A percentile compares a stretch with the other conserved stretches of the same genome.
Evolutionary conservation across 1,284 basidiomycete species (phyloP).

Genomic region (Vanrija sp.): DNA sequence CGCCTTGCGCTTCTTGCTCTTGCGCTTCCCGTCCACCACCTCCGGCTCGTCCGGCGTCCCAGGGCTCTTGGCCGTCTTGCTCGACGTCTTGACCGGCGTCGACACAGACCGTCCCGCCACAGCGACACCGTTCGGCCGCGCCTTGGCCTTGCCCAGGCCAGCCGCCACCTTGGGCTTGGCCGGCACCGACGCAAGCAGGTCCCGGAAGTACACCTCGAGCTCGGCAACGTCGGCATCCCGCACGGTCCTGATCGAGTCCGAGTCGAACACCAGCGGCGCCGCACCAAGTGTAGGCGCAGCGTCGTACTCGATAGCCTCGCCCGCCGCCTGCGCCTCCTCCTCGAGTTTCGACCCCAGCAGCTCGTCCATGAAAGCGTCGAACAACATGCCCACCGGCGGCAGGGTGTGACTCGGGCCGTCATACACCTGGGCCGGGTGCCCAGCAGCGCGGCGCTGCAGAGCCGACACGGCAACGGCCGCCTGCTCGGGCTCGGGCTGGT

Average conservation of each 20-base stretch:
- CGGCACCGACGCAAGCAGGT: slow-evolving; percentile 5
- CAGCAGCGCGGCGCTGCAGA: slow-evolving; percentile 23
- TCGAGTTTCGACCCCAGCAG: slow-evolving; percentile 52
- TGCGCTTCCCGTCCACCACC: slow-evolving; percentile 8
- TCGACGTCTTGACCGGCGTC: slow-evolving; percentile 3
- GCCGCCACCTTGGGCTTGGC: slow-evolving; percentile 5
- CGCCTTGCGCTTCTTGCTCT: slow-evolving; percentile 22
- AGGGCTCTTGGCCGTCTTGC: not conserved
- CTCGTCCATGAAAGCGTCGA: slow-evolving; percentile 65
- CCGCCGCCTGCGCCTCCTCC: not conserved
- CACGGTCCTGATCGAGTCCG: slow-evolving; percentile 8
- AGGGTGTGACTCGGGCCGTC: slow-evolving; percentile 72
- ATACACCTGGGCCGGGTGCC: slow-evolving; percentile 54
- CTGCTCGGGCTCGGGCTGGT: slow-evolving; percentile 6
- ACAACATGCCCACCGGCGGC: slow-evolving; percentile 70
- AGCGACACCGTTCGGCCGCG: not conserved
- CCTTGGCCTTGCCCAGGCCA: not conserved
- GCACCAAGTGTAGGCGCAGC: not conserved
- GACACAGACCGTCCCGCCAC: slow-evolving; percentile 3
- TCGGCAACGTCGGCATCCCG: slow-evolving; percentile 14
- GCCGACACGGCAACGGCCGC: slow-evolving; percentile 20
- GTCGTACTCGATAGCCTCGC: slow-evolving; percentile 3
- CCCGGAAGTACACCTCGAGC: slow-evolving; percentile 13
- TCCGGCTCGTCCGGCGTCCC: slow-evolving; percentile 8
- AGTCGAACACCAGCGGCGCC: not conserved